Conservation (phyloP, 140 eudicot species). For the Oenanthe javanica region DNA sequence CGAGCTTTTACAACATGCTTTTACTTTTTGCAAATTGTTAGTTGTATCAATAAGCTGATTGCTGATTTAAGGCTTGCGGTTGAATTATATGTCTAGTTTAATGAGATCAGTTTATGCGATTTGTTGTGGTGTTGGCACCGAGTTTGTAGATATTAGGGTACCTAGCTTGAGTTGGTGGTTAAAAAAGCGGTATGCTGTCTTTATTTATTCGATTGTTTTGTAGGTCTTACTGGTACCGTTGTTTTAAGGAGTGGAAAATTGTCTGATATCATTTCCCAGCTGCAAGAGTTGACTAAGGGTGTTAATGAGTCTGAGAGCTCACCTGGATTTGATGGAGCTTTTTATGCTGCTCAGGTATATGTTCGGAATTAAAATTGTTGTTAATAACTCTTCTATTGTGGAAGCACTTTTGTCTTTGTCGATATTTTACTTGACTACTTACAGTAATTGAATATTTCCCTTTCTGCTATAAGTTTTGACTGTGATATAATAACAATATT, state of each 20-base stretch:
- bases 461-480: background rate
- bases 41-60: background rate
- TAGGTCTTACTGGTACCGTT: slow-evolving; percentile 79
- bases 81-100: background rate
- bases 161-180: background rate
- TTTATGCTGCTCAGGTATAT: slow-evolving; percentile 76
- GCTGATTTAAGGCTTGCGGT: background rate
- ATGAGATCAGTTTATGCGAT: background rate
- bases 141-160: background rate
- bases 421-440: background rate
- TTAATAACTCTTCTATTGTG: background rate
- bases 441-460: background rate
- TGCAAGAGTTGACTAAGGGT: slow-evolving; percentile 69
- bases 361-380: background rate
- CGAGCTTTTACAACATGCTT: too few relatives aligned
- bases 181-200: background rate
- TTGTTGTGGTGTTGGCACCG: background rate
- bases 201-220: background rate
- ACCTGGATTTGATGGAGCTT: slow-evolving; percentile 65
- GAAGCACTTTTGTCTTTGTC: background rate
- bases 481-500: background rate
- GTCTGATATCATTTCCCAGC: slow-evolving; percentile 67
- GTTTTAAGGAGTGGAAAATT: slow-evolving; percentile 75
- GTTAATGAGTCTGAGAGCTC: slow-evolving; percentile 59
- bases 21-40: background rate